phyloP scores from a whole-genome alignment of 108 stramenopile genomes.

The Phaeodactylum tricornutum region DNA sequence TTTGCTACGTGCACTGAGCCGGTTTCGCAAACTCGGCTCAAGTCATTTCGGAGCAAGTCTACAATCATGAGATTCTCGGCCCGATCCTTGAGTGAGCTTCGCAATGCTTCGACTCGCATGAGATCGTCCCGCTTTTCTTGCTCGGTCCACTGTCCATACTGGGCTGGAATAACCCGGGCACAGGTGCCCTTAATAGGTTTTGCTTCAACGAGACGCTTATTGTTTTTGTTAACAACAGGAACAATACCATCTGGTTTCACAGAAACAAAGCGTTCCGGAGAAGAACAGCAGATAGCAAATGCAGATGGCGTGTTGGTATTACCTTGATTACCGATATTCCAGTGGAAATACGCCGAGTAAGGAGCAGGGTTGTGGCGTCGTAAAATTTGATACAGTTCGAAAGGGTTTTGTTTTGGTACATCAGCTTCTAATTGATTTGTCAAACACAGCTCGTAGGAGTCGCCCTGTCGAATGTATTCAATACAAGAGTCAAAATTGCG shows the following conservation, averaged over 20 bases:
- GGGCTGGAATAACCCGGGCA: constrained; percentile 27
- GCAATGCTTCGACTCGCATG: constrained; percentile 33
- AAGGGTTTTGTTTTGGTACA: constrained; percentile 19
- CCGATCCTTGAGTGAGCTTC: constrained; percentile 60
- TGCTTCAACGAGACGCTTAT: constrained; percentile 62
- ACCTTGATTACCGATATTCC: constrained; percentile 7
- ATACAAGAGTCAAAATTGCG: constrained; percentile 56
- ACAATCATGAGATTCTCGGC: constrained; percentile 99
- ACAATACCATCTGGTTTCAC: constrained; percentile 37
- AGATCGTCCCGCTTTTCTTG: constrained; percentile 35
- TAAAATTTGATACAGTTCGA: constrained; percentile 60
- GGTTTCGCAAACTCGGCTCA: constrained; percentile 81
- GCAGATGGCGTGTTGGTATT: constrained; percentile 2
- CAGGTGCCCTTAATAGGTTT: constrained; percentile 97
- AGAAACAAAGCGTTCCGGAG: constrained; percentile 89
- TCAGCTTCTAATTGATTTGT: constrained; percentile 73
- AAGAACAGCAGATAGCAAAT: constrained; percentile 86
- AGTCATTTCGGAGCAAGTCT: constrained; percentile 92
- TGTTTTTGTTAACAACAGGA: background rate
- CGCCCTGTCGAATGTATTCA: constrained; percentile 72
- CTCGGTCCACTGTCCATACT: constrained; percentile 25
- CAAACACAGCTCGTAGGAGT: constrained; percentile 90
- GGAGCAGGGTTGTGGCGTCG: constrained; percentile 87
- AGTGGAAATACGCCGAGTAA: constrained; percentile 74
- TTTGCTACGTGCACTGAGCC: constrained; percentile 88